These are phyloP conservation scores for Amanita inopinata DNA, from an alignment of 768 basidiomycete genomes.

Conservation along the genomic window DNA sequence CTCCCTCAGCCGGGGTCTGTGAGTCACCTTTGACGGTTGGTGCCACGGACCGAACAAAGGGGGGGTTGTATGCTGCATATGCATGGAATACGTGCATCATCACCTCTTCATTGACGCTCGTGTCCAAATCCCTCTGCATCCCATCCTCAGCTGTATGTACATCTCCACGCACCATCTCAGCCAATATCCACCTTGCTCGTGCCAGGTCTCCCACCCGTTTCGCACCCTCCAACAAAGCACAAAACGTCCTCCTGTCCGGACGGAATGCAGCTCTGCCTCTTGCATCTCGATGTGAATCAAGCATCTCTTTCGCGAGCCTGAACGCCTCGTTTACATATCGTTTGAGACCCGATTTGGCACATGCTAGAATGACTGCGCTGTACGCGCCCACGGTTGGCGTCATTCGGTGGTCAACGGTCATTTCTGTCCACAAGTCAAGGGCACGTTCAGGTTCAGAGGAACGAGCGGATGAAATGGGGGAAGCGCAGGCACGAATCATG, in stretches of 20 bases:
- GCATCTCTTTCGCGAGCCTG: slow-evolving; percentile 79
- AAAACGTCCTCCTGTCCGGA: slow-evolving; percentile 64
- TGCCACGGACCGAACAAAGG: slow-evolving; percentile 47
- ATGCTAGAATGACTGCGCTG: slow-evolving; percentile 74
- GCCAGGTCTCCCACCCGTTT: slow-evolving; percentile 80
- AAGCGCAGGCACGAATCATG: slow-evolving; percentile 86
- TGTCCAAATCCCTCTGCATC: slow-evolving; percentile 15
- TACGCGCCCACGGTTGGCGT: slow-evolving; percentile 62
- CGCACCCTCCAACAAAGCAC: slow-evolving; percentile 81
- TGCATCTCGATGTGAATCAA: slow-evolving; percentile 66
- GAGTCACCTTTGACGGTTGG: slow-evolving; percentile 25
- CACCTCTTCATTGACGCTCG: slow-evolving; percentile 49
- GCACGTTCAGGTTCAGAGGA: slow-evolving; percentile 84
- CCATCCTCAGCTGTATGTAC: slow-evolving; percentile 15
- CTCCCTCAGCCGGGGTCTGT: slow-evolving; percentile 6
- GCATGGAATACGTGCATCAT: slow-evolving; percentile 84
- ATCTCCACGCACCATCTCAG: slow-evolving; percentile 56
- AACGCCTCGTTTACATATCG: slow-evolving; percentile 74
- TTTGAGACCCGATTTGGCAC: slow-evolving; percentile 54
- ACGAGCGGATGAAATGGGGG: slow-evolving; percentile 30
- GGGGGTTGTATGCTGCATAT: slow-evolving; percentile 72
- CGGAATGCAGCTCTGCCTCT: slow-evolving; percentile 40
- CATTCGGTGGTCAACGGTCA: slow-evolving; percentile 65
- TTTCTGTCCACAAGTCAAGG: slow-evolving; percentile 87
- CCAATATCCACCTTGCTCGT: slow-evolving; percentile 82